Conservation (phyloP, 768 basidiomycete genomes). For the Lentinula guzmanii region DNA sequence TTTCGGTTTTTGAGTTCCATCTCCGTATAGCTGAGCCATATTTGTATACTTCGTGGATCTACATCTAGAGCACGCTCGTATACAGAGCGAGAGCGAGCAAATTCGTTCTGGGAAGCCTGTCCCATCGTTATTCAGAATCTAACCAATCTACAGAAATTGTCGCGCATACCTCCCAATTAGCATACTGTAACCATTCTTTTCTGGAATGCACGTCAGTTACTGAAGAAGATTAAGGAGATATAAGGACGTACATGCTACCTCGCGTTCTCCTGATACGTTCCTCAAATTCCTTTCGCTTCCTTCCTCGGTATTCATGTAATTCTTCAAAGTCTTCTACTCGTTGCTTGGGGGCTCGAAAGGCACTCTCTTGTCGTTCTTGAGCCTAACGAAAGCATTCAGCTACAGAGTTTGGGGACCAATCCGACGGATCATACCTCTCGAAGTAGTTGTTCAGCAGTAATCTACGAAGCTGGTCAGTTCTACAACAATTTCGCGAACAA, state of each 20-base stretch:
- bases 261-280: conserved; percentile 77
- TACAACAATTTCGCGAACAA: background rate
- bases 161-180: conserved; percentile 70
- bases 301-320: conserved; percentile 82
- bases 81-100: conserved; percentile 87
- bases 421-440: conserved; percentile 60
- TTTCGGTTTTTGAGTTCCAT: conserved; percentile 98
- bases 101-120: conserved; percentile 94
- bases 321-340: conserved; percentile 96
- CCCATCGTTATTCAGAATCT: conserved; percentile 1
- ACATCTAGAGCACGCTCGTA: conserved; percentile 97
- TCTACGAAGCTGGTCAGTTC: conserved; percentile 40
- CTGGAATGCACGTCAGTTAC: conserved; percentile 26
- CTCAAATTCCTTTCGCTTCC: conserved; percentile 93
- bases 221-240: too few relatives aligned
- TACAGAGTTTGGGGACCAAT: background rate
- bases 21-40: conserved; percentile 94
- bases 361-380: conserved; percentile 93
- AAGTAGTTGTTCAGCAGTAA: conserved; percentile 96
- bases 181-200: conserved; percentile 85
- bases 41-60: conserved; percentile 80
- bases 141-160: background rate
- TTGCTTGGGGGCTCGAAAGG: conserved; percentile 89
- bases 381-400: conserved; percentile 43
- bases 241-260: conserved; percentile 57